These are phyloP conservation scores for Candida nitratophila DNA, from an alignment of 805 yeast species.

Conservation along the genomic window DNA sequence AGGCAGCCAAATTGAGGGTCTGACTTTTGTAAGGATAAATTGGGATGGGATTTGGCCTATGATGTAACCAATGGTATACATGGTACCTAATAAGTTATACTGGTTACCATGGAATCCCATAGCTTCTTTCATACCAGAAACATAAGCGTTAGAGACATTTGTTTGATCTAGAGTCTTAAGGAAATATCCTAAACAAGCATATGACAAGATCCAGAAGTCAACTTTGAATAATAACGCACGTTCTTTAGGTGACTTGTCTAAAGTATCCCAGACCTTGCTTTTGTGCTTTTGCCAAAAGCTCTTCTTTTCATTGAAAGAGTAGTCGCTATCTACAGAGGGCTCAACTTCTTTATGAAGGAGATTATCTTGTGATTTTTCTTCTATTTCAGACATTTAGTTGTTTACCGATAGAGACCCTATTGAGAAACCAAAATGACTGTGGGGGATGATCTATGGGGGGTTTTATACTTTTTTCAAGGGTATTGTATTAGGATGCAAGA, in stretches of 20 bases:
- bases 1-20: constrained; percentile 10
- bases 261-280: constrained; percentile 12
- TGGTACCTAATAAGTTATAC: constrained; percentile 25
- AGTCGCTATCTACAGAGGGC: not conserved
- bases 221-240: constrained; percentile 40
- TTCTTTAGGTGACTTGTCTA: constrained; percentile 34
- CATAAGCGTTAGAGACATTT: constrained; percentile 59
- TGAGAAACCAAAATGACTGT: not conserved
- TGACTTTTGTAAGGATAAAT: constrained; percentile 4
- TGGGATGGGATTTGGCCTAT: constrained; percentile 18
- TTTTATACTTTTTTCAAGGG: not conserved
- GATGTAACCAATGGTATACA: constrained; percentile 27
- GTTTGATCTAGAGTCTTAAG: constrained; percentile 58
- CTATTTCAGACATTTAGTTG: not conserved
- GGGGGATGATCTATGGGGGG: not conserved
- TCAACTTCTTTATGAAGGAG: not conserved
- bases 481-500: too few relatives aligned
- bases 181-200: constrained; percentile 51
- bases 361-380: not conserved
- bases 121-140: constrained; percentile 53
- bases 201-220: constrained; percentile 44
- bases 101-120: constrained; percentile 49
- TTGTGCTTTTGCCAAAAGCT: constrained; percentile 10
- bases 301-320: not conserved
- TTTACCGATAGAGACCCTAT: too few relatives aligned